phyloP scores from a whole-genome alignment of 2,329 filamentous ascomycete genomes.

The Oidium heveae region DNA sequence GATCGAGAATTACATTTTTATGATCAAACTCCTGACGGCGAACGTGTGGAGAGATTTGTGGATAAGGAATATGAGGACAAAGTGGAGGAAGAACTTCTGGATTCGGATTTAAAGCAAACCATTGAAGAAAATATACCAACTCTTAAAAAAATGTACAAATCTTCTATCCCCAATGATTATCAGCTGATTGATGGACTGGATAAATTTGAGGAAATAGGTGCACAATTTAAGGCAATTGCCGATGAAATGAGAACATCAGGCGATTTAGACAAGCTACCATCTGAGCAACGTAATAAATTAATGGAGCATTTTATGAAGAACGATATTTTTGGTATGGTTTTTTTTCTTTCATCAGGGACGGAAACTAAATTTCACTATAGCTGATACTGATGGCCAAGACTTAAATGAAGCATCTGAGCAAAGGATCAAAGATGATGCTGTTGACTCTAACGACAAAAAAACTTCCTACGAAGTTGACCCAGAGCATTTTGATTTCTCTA shows the following conservation, averaged over 20 bases:
- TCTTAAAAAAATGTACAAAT: background rate
- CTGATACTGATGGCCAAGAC: background rate
- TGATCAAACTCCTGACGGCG: constrained; percentile 11
- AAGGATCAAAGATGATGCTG: background rate
- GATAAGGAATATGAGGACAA: constrained; percentile 5
- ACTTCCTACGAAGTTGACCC: background rate
- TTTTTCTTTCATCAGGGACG: background rate
- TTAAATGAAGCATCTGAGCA: background rate
- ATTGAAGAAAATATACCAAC: constrained; percentile 1
- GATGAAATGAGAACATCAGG: background rate
- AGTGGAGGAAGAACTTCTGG: background rate
- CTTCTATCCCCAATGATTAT: background rate
- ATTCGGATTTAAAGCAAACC: background rate
- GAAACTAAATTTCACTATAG: background rate
- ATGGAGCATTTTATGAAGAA: background rate
- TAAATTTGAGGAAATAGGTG: background rate
- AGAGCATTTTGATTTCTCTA: background rate
- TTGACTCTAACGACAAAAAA: background rate
- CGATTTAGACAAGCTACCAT: background rate
- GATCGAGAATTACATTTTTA: constrained; percentile 4
- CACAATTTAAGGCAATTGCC: background rate
- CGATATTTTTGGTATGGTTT: background rate
- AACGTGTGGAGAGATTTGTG: constrained; percentile 6
- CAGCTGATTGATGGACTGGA: background rate
- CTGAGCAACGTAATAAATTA: background rate